Conservation (phyloP, 2,329 filamentous ascomycete genomes). For the Diatrype stigma region DNA sequence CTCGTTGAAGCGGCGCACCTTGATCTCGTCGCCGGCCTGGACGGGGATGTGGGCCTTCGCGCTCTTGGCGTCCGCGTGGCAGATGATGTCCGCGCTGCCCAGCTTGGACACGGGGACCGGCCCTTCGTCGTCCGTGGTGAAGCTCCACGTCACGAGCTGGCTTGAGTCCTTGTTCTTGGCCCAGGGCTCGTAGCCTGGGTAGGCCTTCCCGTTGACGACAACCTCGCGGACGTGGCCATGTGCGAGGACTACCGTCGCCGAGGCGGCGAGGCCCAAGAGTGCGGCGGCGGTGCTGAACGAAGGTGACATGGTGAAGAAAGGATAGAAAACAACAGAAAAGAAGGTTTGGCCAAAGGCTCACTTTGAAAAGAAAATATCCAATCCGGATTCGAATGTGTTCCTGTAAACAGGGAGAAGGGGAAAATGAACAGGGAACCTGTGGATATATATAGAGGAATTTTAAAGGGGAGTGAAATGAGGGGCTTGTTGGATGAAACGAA, state of each 20-base stretch:
- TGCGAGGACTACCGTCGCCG: constrained; percentile 5
- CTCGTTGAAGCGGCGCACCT: constrained; percentile 22
- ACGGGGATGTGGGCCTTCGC: constrained; percentile 13
- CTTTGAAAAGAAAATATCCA: too few species aligned
- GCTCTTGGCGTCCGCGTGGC: constrained; percentile 12
- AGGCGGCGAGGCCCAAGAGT: constrained; percentile 8
- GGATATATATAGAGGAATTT: too few species aligned
- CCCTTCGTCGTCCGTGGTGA: constrained; percentile 17
- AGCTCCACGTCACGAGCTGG: constrained; percentile 20
- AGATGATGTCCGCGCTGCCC: constrained; percentile 14
- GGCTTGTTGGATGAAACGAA: too few species aligned
- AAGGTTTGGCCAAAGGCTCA: too few species aligned
- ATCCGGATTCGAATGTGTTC: too few species aligned
- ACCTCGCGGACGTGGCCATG: constrained; percentile 19
- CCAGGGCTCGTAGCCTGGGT: constrained; percentile 26
- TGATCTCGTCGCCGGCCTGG: constrained; percentile 21
- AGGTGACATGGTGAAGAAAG: constrained; percentile 7
- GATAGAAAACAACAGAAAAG: too few species aligned
- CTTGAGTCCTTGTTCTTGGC: constrained; percentile 24
- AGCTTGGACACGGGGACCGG: constrained; percentile 9
- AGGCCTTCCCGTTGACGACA: constrained; percentile 11
- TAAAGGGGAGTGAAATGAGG: too few species aligned
- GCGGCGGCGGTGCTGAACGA: constrained; percentile 4
- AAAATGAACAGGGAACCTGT: too few species aligned
- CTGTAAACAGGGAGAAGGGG: too few species aligned